Percentiles rank a stretch among this genome's conserved stretches.
phyloP scores from a whole-genome alignment of 345 rosid species.

The Diplotaxis tenuifolia region DNA sequence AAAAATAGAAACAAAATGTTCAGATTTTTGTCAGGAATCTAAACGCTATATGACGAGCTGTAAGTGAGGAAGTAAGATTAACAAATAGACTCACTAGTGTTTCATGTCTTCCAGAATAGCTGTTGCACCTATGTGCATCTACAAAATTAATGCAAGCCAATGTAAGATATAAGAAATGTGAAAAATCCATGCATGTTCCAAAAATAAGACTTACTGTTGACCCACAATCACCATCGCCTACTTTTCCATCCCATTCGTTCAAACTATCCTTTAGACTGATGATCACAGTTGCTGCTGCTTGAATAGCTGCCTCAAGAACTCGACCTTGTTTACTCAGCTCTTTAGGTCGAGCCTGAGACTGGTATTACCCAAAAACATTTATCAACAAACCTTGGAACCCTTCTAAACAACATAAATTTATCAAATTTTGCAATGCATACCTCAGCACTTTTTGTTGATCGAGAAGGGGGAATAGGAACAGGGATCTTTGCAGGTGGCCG shows the following conservation, averaged over 20 bases:
- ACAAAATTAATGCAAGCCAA: slow-evolving; percentile 29
- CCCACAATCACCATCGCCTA: slow-evolving; percentile 98
- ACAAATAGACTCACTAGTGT: slow-evolving; percentile 53
- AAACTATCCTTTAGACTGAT: slow-evolving; percentile 62
- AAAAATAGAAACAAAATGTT: slow-evolving; percentile 13
- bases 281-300: slow-evolving; percentile 74
- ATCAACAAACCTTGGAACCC: slow-evolving; percentile 11
- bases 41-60: slow-evolving; percentile 13
- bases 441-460: slow-evolving; percentile 58
- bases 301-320: slow-evolving; percentile 75
- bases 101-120: slow-evolving; percentile 87
- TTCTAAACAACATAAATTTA: not conserved
- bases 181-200: not conserved
- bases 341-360: slow-evolving; percentile 64
- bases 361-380: slow-evolving; percentile 4
- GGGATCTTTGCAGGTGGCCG: slow-evolving; percentile 94
- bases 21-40: not conserved
- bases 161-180: slow-evolving; percentile 18
- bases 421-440: slow-evolving; percentile 34
- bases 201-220: slow-evolving; percentile 68
- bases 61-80: not conserved
- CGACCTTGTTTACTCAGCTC: slow-evolving; percentile 66
- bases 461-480: slow-evolving; percentile 68
- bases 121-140: slow-evolving; percentile 87
- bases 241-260: slow-evolving; percentile 95